A percentile compares a stretch with the other conserved stretches of the same genome.
phyloP scores from a whole-genome alignment of 106 monocot species.

The Dendrobium nobile region DNA sequence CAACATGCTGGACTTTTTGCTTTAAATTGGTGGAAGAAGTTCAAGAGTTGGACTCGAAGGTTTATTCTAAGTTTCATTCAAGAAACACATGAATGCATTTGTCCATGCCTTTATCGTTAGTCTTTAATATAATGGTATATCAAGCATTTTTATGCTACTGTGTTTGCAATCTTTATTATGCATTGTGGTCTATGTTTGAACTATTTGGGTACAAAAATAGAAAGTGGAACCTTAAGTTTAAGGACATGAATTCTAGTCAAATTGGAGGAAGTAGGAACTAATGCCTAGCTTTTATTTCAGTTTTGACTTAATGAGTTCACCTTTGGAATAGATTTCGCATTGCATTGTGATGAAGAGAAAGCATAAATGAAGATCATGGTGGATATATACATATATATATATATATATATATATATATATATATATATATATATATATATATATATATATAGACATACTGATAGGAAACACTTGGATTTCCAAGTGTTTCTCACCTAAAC shows the following conservation, averaged over 20 bases:
- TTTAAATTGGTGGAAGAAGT: slow-evolving; percentile 87
- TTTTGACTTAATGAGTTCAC: not conserved
- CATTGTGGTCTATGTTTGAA: not conserved
- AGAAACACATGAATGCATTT: not conserved
- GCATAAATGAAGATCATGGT: not conserved
- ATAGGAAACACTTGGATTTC: no score
- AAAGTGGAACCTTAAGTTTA: not conserved
- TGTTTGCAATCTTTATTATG: not conserved
- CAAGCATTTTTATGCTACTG: not conserved
- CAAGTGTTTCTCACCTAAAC: no score
- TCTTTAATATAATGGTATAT: not conserved
- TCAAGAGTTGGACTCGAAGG: slow-evolving; percentile 98
- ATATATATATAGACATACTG: no score
- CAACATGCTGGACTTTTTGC: slow-evolving; percentile 76
- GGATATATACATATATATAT: not conserved
- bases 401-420: no score
- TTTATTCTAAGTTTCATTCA: slow-evolving; percentile 8
- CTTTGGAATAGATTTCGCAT: not conserved
- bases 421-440: no score
- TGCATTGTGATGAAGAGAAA: not conserved
- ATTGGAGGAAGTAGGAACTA: not conserved
- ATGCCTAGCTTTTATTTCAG: not conserved
- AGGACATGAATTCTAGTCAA: not conserved
- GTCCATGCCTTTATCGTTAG: not conserved
- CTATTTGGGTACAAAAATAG: not conserved